These are phyloP conservation scores for Populus deltoides DNA, from an alignment of 345 rosid species.

Conservation along the genomic window DNA sequence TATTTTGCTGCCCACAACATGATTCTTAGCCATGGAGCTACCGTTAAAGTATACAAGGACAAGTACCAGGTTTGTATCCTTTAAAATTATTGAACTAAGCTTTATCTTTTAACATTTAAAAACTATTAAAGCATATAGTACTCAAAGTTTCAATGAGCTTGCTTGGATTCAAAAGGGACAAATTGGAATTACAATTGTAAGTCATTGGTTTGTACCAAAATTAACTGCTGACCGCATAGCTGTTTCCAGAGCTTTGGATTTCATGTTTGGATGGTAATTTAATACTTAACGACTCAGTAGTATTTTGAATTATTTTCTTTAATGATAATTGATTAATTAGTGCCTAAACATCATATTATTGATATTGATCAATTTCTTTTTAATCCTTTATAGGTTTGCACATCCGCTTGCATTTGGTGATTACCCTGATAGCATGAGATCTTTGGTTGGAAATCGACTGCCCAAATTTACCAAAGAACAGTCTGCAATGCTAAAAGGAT, in stretches of 20 bases:
- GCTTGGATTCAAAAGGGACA: conserved; percentile 21
- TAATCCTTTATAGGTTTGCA: conserved; percentile 4
- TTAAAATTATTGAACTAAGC: background rate
- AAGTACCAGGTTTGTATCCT: conserved; percentile 14
- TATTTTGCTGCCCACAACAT: conserved; percentile 17
- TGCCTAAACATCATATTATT: background rate
- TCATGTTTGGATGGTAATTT: conserved; percentile 43
- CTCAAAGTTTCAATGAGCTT: background rate
- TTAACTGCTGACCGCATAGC: conserved; percentile 22
- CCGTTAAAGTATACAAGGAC: conserved; percentile 16
- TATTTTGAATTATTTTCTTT: no score
- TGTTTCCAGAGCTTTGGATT: conserved; percentile 39
- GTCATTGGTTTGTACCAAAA: conserved; percentile 35
- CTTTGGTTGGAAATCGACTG: conserved; percentile 17
- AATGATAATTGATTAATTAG: background rate
- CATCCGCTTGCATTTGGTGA: conserved; percentile 19
- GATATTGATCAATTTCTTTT: no score
- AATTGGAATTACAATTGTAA: conserved; percentile 29
- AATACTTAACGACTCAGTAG: background rate
- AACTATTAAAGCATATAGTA: no score
- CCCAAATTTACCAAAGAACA: conserved; percentile 15
- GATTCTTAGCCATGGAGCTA: conserved; percentile 17
- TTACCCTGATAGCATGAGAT: conserved; percentile 16
- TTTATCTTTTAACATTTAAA: no score
- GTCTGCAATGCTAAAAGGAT: conserved; percentile 4